Conservation (phyloP, 495 filamentous ascomycete species). For the Aspergillus coremiiformis region DNA sequence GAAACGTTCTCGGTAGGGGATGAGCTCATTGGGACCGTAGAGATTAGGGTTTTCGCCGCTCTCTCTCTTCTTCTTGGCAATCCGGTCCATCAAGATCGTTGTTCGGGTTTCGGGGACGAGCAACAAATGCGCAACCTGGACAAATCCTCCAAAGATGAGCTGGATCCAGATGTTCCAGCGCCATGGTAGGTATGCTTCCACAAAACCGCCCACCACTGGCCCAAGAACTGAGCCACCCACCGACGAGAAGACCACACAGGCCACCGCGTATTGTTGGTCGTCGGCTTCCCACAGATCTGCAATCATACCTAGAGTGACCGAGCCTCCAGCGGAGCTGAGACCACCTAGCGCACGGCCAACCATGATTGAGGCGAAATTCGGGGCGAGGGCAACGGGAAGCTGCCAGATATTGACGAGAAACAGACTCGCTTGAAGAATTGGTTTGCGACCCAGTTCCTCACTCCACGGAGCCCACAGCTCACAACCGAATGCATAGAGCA, state of each 20-base stretch:
- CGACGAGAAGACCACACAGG: slow-evolving; percentile 56
- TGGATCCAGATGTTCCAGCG: slow-evolving; percentile 55
- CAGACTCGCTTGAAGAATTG: slow-evolving; percentile 47
- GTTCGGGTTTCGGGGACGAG: slow-evolving; percentile 52
- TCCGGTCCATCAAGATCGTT: slow-evolving; percentile 52
- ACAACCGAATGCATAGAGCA: slow-evolving; percentile 57
- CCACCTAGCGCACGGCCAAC: slow-evolving; percentile 51
- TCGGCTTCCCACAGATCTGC: slow-evolving; percentile 56
- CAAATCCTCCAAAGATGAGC: slow-evolving; percentile 50
- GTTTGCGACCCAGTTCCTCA: slow-evolving; percentile 53
- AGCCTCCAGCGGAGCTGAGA: slow-evolving; percentile 54
- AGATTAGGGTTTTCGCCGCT: slow-evolving; percentile 47
- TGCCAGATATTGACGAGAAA: slow-evolving; percentile 55
- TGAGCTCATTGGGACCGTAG: slow-evolving; percentile 58
- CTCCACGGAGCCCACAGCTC: slow-evolving; percentile 63
- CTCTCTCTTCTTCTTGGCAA: slow-evolving; percentile 48
- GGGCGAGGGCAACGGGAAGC: slow-evolving; percentile 45
- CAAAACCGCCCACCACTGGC: slow-evolving; percentile 54
- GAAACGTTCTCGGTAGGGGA: slow-evolving; percentile 51
- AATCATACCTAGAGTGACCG: slow-evolving; percentile 56
- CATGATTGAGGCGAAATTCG: slow-evolving; percentile 49
- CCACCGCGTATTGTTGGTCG: slow-evolving; percentile 53
- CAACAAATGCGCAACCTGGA: slow-evolving; percentile 46
- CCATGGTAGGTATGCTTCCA: slow-evolving; percentile 44
- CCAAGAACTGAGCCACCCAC: slow-evolving; percentile 57